Percentiles rank a stretch among this genome's conserved stretches.
Conservation (phyloP, 768 basidiomycete species). For the Neoboletus subvelutipes region DNA sequence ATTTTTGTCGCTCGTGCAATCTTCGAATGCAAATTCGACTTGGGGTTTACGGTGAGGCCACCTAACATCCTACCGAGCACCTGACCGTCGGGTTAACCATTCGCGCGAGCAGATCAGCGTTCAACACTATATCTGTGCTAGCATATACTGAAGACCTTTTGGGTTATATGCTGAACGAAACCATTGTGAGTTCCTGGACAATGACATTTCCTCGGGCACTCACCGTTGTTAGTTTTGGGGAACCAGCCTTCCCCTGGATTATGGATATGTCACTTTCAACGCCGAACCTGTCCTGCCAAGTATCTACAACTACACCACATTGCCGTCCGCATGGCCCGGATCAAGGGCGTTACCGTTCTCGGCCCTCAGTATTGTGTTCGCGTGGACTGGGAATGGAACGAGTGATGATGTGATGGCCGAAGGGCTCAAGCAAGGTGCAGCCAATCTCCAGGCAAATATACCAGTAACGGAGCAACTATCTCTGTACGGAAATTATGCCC, state of each 20-base stretch:
- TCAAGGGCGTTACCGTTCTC: conserved; percentile 37
- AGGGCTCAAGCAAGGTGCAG: conserved; percentile 40
- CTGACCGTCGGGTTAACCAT: background rate
- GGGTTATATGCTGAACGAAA: conserved; percentile 16
- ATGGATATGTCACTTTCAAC: conserved; percentile 45
- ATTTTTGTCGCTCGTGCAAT: conserved; percentile 26
- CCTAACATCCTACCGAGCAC: background rate
- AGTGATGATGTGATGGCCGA: conserved; percentile 42
- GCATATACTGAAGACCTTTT: conserved; percentile 22
- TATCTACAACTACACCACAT: conserved; percentile 38
- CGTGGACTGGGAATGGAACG: conserved; percentile 39
- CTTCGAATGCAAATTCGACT: conserved; percentile 17
- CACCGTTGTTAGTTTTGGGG: conserved; percentile 43
- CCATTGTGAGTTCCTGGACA: conserved; percentile 12
- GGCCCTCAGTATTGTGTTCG: conserved; percentile 48
- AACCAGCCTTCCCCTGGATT: conserved; percentile 29
- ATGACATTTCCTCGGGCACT: background rate
- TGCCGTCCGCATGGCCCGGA: conserved; percentile 48
- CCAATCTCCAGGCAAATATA: conserved; percentile 41
- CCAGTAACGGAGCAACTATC: conserved; percentile 43
- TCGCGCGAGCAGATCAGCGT: conserved; percentile 18
- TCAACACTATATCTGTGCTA: conserved; percentile 26
- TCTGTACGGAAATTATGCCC: conserved; percentile 62
- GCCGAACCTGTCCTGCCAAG: conserved; percentile 51
- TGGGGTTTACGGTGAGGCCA: conserved; percentile 25